Evolutionary conservation across 1,139 yeast species (phyloP).

Genomic region (Suhomyces choctaworum): DNA sequence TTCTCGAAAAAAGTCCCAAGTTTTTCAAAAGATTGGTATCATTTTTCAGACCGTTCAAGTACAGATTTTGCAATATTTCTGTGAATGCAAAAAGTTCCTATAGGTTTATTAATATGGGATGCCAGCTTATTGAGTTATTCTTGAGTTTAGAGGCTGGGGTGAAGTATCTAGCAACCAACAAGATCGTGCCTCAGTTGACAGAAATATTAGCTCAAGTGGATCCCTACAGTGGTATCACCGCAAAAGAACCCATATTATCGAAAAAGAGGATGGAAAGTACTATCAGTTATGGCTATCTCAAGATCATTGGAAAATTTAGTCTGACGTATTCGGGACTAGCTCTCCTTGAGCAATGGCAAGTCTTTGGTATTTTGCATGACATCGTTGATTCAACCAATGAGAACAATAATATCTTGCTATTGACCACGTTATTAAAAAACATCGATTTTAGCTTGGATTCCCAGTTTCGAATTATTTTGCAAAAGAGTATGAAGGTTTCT

Average conservation of each 20-base stretch:
- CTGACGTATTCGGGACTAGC: conserved; percentile 60
- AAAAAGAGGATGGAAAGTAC: conserved; percentile 60
- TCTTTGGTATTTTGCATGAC: conserved; percentile 77
- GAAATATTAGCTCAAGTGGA: conserved; percentile 87
- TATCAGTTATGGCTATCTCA: conserved; percentile 73
- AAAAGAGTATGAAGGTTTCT: conserved; percentile 63
- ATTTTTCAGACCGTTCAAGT: conserved; percentile 89
- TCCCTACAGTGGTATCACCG: conserved; percentile 72
- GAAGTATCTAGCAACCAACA: conserved; percentile 66
- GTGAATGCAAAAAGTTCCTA: conserved; percentile 45
- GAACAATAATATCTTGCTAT: conserved; percentile 54
- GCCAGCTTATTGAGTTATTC: conserved; percentile 68
- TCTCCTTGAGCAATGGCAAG: conserved; percentile 77
- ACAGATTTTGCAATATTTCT: conserved; percentile 64
- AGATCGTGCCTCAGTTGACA: conserved; percentile 80
- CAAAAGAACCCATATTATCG: conserved; percentile 74
- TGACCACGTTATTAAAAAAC: conserved; percentile 56
- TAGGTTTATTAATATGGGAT: conserved; percentile 68
- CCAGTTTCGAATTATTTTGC: conserved; percentile 65
- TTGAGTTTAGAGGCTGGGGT: conserved; percentile 64
- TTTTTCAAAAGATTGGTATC: conserved; percentile 82
- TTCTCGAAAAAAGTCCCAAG: conserved; percentile 71
- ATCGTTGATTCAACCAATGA: conserved; percentile 55
- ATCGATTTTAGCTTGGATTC: conserved; percentile 64
- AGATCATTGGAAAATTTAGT: conserved; percentile 72